Base-by-base conservation (phyloP, 2,329 filamentous ascomycete species). In the Colletotrichum liaoningense region DNA sequence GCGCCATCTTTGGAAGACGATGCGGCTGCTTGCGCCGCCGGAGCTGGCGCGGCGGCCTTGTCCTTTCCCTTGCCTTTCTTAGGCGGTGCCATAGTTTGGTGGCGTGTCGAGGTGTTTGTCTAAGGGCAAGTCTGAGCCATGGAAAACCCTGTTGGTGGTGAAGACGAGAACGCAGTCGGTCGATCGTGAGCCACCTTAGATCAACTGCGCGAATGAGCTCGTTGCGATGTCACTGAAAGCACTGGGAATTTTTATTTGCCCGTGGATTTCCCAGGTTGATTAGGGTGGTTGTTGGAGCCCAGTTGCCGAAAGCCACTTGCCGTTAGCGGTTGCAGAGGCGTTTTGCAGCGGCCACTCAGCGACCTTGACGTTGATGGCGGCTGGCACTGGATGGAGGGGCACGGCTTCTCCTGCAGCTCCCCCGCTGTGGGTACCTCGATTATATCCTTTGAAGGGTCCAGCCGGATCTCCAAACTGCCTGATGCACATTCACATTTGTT, bases 1-100 rank as follows among this genome's bases (percentile, higher is more conserved):
- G 86, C 86, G 75, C 88, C 87, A 78, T 88, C 87, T 74, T 88
- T 87, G 24, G 82, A 79, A 16, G 80, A 76, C 14, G 71, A 66
- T 14, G 81, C 72, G 19, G 76, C 72, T 16, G 80, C 72, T 30
- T 81, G 75, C 60, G 80, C 72, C 63, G 78, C 70, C 6, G 83
- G 79, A 49, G 82, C 79, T 62, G 84, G 80, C 63, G 84, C 78
- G 60, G 83, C 79, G 72, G 82, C 84, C 81, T 88, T 88, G 54
- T 83, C 86, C 76, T 90, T 90, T 35, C 72, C 74, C 56, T 72
- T 75, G 70, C 65, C 66, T 59, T 75, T 75, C 55, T 75, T 75
- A 24, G 62, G 62, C 28, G 62, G 62, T 19, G 60, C 74, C 74
- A 75, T 75, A 5, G 19, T 73, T 62, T 52, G 35, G 56, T 30